Percentiles rank a stretch among this genome's conserved stretches.
Conservation (phyloP, 1,284 basidiomycete genomes). For the Puccinia novopanici region DNA sequence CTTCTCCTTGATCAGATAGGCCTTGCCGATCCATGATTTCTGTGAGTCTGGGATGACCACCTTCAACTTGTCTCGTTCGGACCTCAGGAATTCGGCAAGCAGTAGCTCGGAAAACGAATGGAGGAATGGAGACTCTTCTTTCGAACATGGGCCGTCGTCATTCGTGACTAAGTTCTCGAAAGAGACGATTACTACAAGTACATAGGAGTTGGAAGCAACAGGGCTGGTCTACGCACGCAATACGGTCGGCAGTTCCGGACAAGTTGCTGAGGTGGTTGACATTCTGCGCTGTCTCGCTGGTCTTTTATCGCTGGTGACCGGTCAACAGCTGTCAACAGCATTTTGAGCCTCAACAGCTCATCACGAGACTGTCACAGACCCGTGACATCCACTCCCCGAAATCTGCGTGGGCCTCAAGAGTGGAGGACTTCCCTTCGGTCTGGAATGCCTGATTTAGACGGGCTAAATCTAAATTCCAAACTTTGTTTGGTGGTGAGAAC, state of each 20-base stretch:
- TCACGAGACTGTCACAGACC: background rate
- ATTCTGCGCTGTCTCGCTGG: too few relatives aligned
- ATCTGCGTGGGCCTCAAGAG: too few relatives aligned
- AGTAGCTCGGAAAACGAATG: conserved; percentile 24
- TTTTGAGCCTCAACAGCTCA: background rate
- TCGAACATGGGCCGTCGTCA: conserved; percentile 47
- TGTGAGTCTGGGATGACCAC: conserved; percentile 46
- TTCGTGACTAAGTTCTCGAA: conserved; percentile 26
- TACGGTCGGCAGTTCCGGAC: conserved; percentile 6
- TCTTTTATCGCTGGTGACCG: too few relatives aligned
- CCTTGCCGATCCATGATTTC: conserved; percentile 46
- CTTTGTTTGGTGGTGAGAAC: too few relatives aligned
- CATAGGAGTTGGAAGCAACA: background rate
- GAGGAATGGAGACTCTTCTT: conserved; percentile 45
- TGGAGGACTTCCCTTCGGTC: too few relatives aligned
- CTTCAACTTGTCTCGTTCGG: conserved; percentile 32
- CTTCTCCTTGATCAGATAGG: conserved; percentile 36
- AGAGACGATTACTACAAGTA: background rate
- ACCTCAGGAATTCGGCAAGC: conserved; percentile 3
- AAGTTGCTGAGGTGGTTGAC: background rate
- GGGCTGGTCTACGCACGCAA: background rate
- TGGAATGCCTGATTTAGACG: too few relatives aligned
- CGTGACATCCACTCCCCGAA: background rate
- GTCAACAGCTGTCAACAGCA: too few relatives aligned
- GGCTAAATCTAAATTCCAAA: too few relatives aligned